A percentile compares a stretch with the other conserved stretches of the same genome.
phyloP scores from a whole-genome alignment of 2,329 filamentous ascomycete genomes.

The Bipolaris oryzae region DNA sequence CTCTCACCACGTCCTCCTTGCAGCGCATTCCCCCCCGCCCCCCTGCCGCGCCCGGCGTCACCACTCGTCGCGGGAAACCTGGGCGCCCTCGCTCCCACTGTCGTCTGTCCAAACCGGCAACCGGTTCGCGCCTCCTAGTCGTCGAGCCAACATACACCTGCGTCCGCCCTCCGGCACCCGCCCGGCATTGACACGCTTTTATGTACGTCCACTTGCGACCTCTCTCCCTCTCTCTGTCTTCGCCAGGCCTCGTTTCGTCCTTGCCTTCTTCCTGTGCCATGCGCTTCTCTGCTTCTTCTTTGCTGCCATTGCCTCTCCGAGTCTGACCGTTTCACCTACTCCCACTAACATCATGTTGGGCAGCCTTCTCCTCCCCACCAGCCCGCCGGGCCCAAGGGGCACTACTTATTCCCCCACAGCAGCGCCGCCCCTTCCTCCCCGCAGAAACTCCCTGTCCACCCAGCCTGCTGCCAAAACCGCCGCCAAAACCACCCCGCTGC shows the following conservation, averaged over 20 bases:
- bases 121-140: conserved; percentile 19
- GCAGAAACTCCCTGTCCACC: conserved; percentile 31
- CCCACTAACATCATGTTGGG: conserved; percentile 43
- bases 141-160: conserved; percentile 11
- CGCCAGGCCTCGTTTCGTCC: conserved; percentile 29
- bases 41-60: conserved; percentile 20
- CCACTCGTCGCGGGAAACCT: conserved; percentile 22
- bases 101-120: conserved; percentile 22
- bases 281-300: not conserved
- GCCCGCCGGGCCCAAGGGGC: conserved; percentile 24
- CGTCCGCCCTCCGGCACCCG: conserved; percentile 8
- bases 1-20: conserved; percentile 18
- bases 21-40: conserved; percentile 11
- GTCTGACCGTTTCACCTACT: conserved; percentile 9
- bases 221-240: conserved; percentile 14
- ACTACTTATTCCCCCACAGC: conserved; percentile 26
- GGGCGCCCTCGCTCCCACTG: conserved; percentile 18
- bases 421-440: conserved; percentile 34
- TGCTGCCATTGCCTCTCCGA: not conserved
- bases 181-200: conserved; percentile 21
- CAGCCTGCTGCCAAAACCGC: conserved; percentile 28
- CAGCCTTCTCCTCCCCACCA: conserved; percentile 41
- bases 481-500: conserved; percentile 28
- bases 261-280: conserved; percentile 20
- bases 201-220: conserved; percentile 46